Evolutionary conservation across 148 eudicot species (phyloP).

Genomic region (Dianthus caryophyllus): DNA sequence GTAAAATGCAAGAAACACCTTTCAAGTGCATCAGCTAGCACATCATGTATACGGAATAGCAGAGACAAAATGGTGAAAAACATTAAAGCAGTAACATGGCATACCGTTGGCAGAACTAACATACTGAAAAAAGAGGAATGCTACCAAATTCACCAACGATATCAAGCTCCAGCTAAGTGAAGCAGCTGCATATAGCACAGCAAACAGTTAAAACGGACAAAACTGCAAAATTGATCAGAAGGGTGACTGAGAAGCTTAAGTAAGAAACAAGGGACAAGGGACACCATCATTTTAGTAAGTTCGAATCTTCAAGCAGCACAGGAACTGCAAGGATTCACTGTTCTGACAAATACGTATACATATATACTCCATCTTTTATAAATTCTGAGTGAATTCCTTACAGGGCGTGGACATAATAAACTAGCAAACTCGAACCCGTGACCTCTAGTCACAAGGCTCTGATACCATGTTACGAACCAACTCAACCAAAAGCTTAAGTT

Average conservation of each 20-base stretch:
- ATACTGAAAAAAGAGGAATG: slow-evolving; percentile 36
- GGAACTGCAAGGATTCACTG: not conserved
- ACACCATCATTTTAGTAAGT: not conserved
- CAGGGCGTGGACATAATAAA: not conserved
- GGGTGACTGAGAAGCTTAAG: not conserved
- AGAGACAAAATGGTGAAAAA: slow-evolving; percentile 1
- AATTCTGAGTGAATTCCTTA: not conserved
- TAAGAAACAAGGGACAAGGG: not conserved
- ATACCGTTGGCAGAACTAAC: slow-evolving; percentile 27
- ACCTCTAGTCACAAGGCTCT: too few relatives aligned
- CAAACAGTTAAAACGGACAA: not conserved
- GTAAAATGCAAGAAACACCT: not conserved
- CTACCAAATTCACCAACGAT: slow-evolving; percentile 35
- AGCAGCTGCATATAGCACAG: slow-evolving; percentile 31
- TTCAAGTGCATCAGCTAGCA: not conserved
- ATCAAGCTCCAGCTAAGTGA: slow-evolving; percentile 44
- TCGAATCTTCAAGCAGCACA: too few relatives aligned
- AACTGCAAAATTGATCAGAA: not conserved
- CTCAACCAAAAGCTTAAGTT: too few relatives aligned
- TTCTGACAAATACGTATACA: not conserved
- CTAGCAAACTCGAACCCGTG: too few relatives aligned
- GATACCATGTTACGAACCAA: too few relatives aligned
- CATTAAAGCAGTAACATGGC: not conserved
- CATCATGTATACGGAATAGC: not conserved
- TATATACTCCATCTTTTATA: not conserved